A percentile compares a stretch with the other conserved stretches of the same genome.
phyloP scores from a whole-genome alignment of 306 rosid species.

The Gleditsia sinensis region DNA sequence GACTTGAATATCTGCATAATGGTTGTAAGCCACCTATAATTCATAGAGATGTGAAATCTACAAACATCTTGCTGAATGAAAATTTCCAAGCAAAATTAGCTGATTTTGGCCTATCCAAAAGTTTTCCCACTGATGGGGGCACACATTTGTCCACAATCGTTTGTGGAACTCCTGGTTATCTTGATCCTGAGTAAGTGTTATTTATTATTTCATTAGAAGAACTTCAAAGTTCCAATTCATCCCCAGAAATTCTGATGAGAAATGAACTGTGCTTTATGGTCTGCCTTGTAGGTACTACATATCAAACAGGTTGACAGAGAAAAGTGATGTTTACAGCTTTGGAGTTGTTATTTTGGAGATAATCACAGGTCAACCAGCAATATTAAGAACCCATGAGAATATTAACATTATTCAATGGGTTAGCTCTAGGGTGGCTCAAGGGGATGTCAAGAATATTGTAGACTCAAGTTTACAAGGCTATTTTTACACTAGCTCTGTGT shows the following conservation, averaged over 20 bases:
- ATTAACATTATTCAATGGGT: conserved; percentile 49
- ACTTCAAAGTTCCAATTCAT: background rate
- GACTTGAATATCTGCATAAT: conserved; percentile 58
- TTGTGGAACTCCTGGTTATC: conserved; percentile 51
- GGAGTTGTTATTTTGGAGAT: conserved; percentile 58
- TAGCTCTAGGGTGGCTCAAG: conserved; percentile 36
- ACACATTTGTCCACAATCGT: conserved; percentile 42
- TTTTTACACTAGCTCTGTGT: conserved; percentile 32
- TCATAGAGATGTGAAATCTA: conserved; percentile 62
- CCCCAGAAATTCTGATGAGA: background rate
- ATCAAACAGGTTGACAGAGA: conserved; percentile 49
- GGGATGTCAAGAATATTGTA: conserved; percentile 40
- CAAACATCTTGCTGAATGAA: conserved; percentile 51
- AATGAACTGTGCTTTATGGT: background rate
- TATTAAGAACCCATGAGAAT: conserved; percentile 20
- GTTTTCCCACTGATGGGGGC: conserved; percentile 33
- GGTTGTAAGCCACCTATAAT: conserved; percentile 52
- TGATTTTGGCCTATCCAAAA: conserved; percentile 54
- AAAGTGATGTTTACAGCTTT: conserved; percentile 64
- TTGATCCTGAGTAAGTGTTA: conserved; percentile 51
- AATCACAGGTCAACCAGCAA: conserved; percentile 45
- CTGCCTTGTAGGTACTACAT: conserved; percentile 39
- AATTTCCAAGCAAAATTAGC: conserved; percentile 51
- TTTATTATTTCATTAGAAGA: background rate
- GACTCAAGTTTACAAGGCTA: conserved; percentile 48